Conservation (phyloP, 1,284 basidiomycete species). For the Apiotrichum veenhuisii region DNA sequence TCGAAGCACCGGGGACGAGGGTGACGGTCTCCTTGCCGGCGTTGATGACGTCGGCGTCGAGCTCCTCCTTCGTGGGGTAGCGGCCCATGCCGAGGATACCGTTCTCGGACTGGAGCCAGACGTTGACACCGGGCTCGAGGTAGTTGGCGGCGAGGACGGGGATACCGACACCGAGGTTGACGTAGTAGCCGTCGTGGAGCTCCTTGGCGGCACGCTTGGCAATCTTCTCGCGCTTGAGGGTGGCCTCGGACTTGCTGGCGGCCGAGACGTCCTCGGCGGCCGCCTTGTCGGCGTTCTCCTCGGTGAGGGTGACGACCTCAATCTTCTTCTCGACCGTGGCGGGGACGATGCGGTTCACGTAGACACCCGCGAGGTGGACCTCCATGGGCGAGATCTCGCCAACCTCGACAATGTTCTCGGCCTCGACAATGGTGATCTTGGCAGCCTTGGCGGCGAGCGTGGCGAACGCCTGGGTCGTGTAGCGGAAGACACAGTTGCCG, state of each 20-base stretch:
- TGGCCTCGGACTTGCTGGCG: conserved; percentile 20
- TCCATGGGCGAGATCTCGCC: conserved; percentile 79
- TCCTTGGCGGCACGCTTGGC: conserved; percentile 78
- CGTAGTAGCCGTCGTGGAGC: conserved; percentile 82
- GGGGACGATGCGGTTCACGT: conserved; percentile 79
- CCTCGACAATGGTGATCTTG: conserved; percentile 87
- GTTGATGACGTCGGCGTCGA: conserved; percentile 93
- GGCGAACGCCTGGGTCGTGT: conserved; percentile 84
- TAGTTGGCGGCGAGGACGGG: conserved; percentile 89
- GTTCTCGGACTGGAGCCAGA: conserved; percentile 93
- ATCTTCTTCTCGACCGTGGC: conserved; percentile 75
- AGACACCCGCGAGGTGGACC: conserved; percentile 76
- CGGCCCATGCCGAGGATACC: conserved; percentile 94
- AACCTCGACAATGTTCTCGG: conserved; percentile 84
- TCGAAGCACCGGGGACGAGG: conserved; percentile 81
- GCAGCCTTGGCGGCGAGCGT: conserved; percentile 84
- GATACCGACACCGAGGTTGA: conserved; percentile 74
- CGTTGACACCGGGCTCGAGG: conserved; percentile 69
- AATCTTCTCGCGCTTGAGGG: conserved; percentile 62
- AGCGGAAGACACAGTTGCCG: conserved; percentile 81
- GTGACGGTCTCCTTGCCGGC: conserved; percentile 96
- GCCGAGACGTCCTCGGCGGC: conserved; percentile 17
- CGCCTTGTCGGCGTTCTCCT: conserved; percentile 29
- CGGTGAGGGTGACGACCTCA: conserved; percentile 61
- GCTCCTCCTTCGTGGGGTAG: conserved; percentile 77